Evolutionary conservation across 2,329 filamentous ascomycete genomes (phyloP).

Genomic region (Emericellopsis atlantica): DNA sequence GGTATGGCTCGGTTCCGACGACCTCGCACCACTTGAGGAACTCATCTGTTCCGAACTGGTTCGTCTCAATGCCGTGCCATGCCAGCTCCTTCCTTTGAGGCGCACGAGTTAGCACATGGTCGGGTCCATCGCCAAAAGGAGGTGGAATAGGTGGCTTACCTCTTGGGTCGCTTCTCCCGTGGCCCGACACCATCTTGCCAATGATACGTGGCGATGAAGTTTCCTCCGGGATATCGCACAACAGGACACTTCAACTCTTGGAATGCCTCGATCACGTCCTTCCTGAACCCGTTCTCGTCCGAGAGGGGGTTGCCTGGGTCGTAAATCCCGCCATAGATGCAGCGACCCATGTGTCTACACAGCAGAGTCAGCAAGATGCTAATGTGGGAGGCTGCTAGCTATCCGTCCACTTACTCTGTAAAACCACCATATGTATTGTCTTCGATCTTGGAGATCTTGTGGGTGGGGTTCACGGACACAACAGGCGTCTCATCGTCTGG

Average conservation of each 20-base stretch:
- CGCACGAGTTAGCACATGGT: not conserved
- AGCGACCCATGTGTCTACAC: slow-evolving; percentile 70
- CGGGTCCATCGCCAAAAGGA: not conserved
- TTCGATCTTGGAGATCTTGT: slow-evolving; percentile 61
- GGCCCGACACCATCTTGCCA: slow-evolving; percentile 76
- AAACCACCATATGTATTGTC: slow-evolving; percentile 77
- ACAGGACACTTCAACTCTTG: slow-evolving; percentile 65
- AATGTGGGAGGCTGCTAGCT: too few species aligned
- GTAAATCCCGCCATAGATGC: slow-evolving; percentile 79
- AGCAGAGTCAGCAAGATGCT: too few species aligned
- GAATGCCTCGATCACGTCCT: slow-evolving; percentile 63
- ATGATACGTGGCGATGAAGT: slow-evolving; percentile 76
- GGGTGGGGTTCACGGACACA: slow-evolving; percentile 51
- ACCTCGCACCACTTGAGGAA: slow-evolving; percentile 71
- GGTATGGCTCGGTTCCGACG: slow-evolving; percentile 65
- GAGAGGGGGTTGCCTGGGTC: slow-evolving; percentile 64
- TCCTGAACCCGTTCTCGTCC: slow-evolving; percentile 64
- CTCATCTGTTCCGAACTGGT: slow-evolving; percentile 76
- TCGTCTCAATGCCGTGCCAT: slow-evolving; percentile 66
- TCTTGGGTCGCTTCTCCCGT: slow-evolving; percentile 48
- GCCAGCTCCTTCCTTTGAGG: slow-evolving; percentile 56
- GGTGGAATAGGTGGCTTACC: slow-evolving; percentile 9
- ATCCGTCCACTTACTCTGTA: slow-evolving; percentile 44
- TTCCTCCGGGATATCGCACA: slow-evolving; percentile 71
- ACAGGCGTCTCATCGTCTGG: slow-evolving; percentile 44